Evolutionary conservation across 352 stramenopile genomes (phyloP).

Genomic region (Globisporangium cylindrosporum): DNA sequence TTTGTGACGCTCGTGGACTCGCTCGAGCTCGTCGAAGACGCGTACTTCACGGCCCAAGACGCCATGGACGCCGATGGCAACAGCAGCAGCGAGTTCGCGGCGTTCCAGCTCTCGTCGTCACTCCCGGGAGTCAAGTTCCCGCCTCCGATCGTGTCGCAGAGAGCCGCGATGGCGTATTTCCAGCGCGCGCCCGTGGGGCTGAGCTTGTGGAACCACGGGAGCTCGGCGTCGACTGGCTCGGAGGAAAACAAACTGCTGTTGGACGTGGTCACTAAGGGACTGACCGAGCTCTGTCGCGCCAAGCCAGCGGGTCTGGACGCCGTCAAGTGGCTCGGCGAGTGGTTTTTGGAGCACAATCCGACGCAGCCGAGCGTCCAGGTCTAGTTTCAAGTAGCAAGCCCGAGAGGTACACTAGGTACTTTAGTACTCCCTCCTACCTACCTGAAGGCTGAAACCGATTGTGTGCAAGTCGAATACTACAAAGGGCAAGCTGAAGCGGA

Average conservation of each 20-base stretch:
- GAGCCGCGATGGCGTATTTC: constrained; percentile 63
- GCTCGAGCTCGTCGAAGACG: constrained; percentile 64
- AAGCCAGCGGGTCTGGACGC: constrained; percentile 75
- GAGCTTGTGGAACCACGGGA: constrained; percentile 36
- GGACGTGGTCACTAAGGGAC: constrained; percentile 67
- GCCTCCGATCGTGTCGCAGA: constrained; percentile 48
- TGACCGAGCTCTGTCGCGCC: constrained; percentile 78
- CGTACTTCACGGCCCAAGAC: constrained; percentile 55
- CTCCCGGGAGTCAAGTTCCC: constrained; percentile 56
- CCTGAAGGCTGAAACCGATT: too few species aligned
- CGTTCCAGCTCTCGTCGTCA: constrained; percentile 63
- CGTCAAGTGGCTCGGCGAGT: constrained; percentile 80
- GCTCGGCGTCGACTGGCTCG: background rate
- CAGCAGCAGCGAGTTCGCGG: constrained; percentile 35
- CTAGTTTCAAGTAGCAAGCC: constrained; percentile 18
- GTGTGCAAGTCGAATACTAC: too few species aligned
- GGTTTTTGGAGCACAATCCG: constrained; percentile 85
- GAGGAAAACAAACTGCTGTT: constrained; percentile 32
- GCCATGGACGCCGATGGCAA: constrained; percentile 18
- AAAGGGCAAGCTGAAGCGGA: too few species aligned
- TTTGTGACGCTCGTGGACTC: constrained; percentile 61
- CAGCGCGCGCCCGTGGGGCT: constrained; percentile 49
- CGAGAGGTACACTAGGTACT: too few species aligned
- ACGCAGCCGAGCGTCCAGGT: constrained; percentile 72
- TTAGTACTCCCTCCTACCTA: too few species aligned